Conservation (phyloP, 352 stramenopile genomes). For the Pythium folliculosum region DNA sequence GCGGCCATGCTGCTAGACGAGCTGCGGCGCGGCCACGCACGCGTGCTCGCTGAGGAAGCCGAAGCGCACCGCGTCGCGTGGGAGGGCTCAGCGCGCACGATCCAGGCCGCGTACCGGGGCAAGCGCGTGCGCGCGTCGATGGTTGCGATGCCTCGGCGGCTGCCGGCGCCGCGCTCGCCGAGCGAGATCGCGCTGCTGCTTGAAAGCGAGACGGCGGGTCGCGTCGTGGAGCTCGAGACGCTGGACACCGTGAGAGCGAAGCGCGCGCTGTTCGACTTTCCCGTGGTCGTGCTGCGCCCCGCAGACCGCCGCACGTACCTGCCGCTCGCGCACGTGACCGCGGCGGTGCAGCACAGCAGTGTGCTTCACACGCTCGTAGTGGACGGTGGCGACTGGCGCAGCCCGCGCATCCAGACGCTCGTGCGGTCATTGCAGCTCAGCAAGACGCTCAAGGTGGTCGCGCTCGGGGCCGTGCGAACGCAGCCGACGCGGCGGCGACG, state of each 20-base stretch:
- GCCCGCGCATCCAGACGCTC: constrained; percentile 31
- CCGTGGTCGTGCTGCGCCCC: constrained; percentile 40
- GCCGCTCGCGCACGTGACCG: constrained; percentile 38
- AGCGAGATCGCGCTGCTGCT: constrained; percentile 43
- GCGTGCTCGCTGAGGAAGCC: constrained; percentile 25
- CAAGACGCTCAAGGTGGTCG: constrained; percentile 48
- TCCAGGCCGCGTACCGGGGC: constrained; percentile 58
- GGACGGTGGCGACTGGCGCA: constrained; percentile 36
- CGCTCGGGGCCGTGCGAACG: constrained; percentile 37
- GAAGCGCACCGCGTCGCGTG: constrained; percentile 19
- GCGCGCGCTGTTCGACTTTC: constrained; percentile 51
- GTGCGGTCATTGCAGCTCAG: constrained; percentile 44
- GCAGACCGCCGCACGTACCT: background rate
- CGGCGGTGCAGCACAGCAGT: constrained; percentile 49
- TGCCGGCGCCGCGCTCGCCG: constrained; percentile 20
- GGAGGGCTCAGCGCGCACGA: constrained; percentile 42
- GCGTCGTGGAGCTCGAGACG: constrained; percentile 13
- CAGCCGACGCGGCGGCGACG: background rate
- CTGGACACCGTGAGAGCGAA: constrained; percentile 33
- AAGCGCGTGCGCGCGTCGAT: constrained; percentile 48
- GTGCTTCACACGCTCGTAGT: constrained; percentile 45
- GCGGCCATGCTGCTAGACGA: constrained; percentile 51
- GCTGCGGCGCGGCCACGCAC: constrained; percentile 39
- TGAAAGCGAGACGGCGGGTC: background rate
- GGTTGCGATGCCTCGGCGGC: constrained; percentile 30